phyloP scores from a whole-genome alignment of 768 basidiomycete species.

The Tylopilus subfusipes region DNA sequence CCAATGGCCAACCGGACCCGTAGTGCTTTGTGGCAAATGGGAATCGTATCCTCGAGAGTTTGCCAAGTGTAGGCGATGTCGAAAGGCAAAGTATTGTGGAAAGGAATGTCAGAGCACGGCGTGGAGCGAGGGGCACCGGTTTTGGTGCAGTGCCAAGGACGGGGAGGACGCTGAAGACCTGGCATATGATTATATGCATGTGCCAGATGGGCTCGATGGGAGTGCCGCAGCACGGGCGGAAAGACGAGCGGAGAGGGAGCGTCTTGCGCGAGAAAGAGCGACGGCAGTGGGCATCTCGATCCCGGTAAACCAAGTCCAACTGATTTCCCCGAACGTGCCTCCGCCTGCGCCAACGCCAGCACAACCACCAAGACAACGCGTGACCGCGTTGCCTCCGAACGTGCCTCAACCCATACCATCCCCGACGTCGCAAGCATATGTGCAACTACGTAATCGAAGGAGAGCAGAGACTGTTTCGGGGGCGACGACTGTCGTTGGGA shows the following conservation, averaged over 20 bases:
- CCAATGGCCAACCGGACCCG: conserved; percentile 1
- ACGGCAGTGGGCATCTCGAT: conserved; percentile 10
- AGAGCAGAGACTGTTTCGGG: conserved; percentile 35
- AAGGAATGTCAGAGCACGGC: conserved; percentile 96
- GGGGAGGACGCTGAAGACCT: conserved; percentile 41
- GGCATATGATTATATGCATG: conserved; percentile 27
- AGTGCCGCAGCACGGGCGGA: conserved; percentile 26
- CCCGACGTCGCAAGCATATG: conserved; percentile 15
- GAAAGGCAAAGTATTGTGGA: conserved; percentile 98
- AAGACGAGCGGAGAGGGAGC: conserved; percentile 38
- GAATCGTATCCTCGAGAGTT: conserved; percentile 91
- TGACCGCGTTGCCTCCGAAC: conserved; percentile 28
- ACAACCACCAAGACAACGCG: conserved; percentile 26
- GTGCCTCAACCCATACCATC: conserved; percentile 22
- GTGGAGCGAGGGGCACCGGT: conserved; percentile 94
- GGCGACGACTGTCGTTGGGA: conserved; percentile 23
- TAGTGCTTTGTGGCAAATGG: conserved; percentile 95
- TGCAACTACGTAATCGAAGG: conserved; percentile 28
- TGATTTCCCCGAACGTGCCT: conserved; percentile 11
- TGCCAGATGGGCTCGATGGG: conserved; percentile 11
- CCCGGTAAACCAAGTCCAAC: conserved; percentile 11
- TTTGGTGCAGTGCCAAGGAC: conserved; percentile 81
- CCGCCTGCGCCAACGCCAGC: conserved; percentile 9
- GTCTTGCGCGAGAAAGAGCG: conserved; percentile 25
- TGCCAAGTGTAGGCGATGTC: conserved; percentile 91